These are phyloP conservation scores for Termitomyces heimii DNA, from an alignment of 768 basidiomycete genomes.

Conservation along the genomic window DNA sequence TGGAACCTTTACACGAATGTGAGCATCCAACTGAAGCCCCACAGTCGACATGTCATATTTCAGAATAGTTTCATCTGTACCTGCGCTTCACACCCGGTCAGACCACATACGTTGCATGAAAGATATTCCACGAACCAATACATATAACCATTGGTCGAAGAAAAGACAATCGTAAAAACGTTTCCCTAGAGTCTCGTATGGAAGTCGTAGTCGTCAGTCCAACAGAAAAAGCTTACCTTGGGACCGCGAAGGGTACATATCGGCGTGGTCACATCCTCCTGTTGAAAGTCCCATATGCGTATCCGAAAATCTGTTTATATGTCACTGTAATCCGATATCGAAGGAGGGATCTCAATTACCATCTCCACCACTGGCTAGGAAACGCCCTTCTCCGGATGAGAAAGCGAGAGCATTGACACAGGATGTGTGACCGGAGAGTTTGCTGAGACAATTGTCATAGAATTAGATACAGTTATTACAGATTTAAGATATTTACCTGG, in stretches of 20 bases:
- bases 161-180: slow-evolving; percentile 68
- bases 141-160: slow-evolving; percentile 36
- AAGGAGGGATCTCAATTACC: slow-evolving; percentile 31
- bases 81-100: slow-evolving; percentile 36
- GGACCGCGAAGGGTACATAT: slow-evolving; percentile 41
- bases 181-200: slow-evolving; percentile 42
- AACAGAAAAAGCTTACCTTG: slow-evolving; percentile 23
- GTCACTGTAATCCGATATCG: not conserved
- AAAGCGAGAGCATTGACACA: slow-evolving; percentile 63
- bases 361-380: slow-evolving; percentile 66
- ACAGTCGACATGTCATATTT: slow-evolving; percentile 48
- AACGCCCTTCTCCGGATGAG: slow-evolving; percentile 53
- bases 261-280: slow-evolving; percentile 43
- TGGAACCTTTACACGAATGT: slow-evolving; percentile 5
- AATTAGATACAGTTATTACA: not conserved
- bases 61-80: slow-evolving; percentile 43
- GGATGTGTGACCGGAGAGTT: slow-evolving; percentile 43
- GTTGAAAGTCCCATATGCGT: slow-evolving; percentile 63
- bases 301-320: slow-evolving; percentile 41
- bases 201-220: no score
- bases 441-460: slow-evolving; percentile 17
- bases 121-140: slow-evolving; percentile 11
- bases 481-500: slow-evolving; percentile 20
- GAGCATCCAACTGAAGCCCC: slow-evolving; percentile 14
- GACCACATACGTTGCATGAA: not conserved